Evolutionary conservation across 2,329 filamentous ascomycete species (phyloP).

Genomic region (Alternaria angustiovoidea): DNA sequence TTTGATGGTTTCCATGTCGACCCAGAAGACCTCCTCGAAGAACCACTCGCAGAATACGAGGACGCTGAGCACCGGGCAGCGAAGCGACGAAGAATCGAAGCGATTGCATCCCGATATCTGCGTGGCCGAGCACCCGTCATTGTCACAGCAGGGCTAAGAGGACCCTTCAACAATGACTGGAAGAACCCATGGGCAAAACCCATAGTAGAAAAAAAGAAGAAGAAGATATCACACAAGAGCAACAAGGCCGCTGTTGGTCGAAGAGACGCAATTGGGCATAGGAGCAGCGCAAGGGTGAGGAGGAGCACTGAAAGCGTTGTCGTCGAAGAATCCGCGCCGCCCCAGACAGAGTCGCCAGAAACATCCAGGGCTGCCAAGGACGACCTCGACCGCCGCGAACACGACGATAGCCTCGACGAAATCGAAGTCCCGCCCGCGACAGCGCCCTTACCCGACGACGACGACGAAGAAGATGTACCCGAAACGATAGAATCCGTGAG

Average conservation of each 20-base stretch:
- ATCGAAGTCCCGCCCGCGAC: conserved; percentile 28
- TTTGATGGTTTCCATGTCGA: conserved; percentile 28
- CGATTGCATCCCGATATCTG: conserved; percentile 66
- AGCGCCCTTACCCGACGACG: conserved; percentile 20
- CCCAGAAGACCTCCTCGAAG: conserved; percentile 57
- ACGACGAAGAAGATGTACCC: conserved; percentile 19
- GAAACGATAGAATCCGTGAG: conserved; percentile 30
- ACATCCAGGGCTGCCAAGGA: conserved; percentile 24
- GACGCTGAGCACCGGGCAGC: conserved; percentile 64
- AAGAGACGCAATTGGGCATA: background rate
- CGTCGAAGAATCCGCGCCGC: background rate
- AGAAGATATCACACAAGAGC: background rate
- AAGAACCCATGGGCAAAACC: conserved; percentile 46
- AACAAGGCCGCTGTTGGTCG: background rate
- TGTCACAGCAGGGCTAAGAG: conserved; percentile 67
- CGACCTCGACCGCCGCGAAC: conserved; percentile 5
- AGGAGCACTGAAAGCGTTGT: background rate
- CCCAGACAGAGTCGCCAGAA: conserved; percentile 26
- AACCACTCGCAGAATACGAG: conserved; percentile 58
- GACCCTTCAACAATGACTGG: conserved; percentile 63
- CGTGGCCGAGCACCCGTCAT: conserved; percentile 65
- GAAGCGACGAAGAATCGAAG: conserved; percentile 66
- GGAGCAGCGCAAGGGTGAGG: background rate
- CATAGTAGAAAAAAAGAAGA: background rate
- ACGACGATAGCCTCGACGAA: conserved; percentile 19